Conservation (phyloP, 306 rosid genomes). For the Fragaria vesca region DNA sequence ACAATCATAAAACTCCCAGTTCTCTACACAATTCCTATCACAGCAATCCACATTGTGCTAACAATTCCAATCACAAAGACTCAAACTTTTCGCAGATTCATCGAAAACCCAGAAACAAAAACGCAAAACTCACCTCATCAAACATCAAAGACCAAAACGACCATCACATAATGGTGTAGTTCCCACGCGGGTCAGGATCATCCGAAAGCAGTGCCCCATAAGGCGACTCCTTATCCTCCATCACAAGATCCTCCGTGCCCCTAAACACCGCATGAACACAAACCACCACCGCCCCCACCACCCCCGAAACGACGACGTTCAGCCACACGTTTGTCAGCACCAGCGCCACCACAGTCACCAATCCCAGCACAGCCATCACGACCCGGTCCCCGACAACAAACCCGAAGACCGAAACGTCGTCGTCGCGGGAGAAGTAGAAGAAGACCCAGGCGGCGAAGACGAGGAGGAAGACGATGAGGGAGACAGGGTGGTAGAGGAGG, state of each 20-base stretch:
- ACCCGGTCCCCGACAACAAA: conserved; percentile 30
- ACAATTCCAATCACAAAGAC: background rate
- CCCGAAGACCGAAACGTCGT: conserved; percentile 36
- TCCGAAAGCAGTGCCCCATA: conserved; percentile 52
- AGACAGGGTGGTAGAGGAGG: conserved; percentile 54
- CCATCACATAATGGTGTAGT: conserved; percentile 44
- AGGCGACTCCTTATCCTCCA: conserved; percentile 58
- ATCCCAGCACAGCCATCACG: conserved; percentile 26
- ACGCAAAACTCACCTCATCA: conserved; percentile 13
- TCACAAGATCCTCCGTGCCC: conserved; percentile 55
- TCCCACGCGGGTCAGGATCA: conserved; percentile 30
- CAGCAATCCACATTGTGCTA: background rate
- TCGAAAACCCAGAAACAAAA: background rate
- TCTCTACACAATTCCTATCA: background rate
- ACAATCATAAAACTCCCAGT: background rate
- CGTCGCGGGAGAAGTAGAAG: conserved; percentile 56
- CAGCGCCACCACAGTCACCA: conserved; percentile 40
- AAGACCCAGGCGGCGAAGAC: conserved; percentile 51
- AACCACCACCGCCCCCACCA: conserved; percentile 21
- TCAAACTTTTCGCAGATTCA: background rate
- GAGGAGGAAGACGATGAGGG: conserved; percentile 37
- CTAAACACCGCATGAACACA: conserved; percentile 48
- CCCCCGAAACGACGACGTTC: conserved; percentile 38
- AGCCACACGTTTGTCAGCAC: conserved; percentile 40
- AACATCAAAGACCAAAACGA: background rate